Evolutionary conservation across 176 grass and related monocot species (phyloP), one percentile per base, ranked within the genome.

Genomic region (Rhynchospora breviuscula): DNA sequence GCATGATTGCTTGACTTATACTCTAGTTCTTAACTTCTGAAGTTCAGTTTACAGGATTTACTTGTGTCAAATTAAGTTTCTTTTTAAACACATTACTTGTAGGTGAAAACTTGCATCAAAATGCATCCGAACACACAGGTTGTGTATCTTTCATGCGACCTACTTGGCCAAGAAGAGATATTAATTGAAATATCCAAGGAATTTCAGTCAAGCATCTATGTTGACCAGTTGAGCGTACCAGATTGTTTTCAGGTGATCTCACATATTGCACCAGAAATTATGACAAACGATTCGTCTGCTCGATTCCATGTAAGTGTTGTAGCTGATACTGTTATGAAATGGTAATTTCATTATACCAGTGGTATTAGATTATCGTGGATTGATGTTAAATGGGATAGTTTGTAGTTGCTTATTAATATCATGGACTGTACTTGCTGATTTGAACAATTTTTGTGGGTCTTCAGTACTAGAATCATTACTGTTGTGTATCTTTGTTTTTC

Each of bases 161-260:
- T 93, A 89, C 91, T 97, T n/a, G 91, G 91, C 18, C 89, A 91
- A 65, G 94, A 94, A 77, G 89, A 92, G 22, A 88, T 93, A 79
- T 85, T 97, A 60, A 21, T 90, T 5, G 73, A 88, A 67, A 85
- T 97, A 84, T 93, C 88, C 0, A 87, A 63, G 82, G 78, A 77
- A 35, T 91, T 93, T 14, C 84, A 90, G 6, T 90, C 88, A 0
- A 91, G 87, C 59, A 91, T 97, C 54, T 87, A 83, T 46, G 79
- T 93, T 2, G 79, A 91, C 84, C 81, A 63, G 54, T 73, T 61
- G 9, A 86, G 58, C 2, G 86, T 63, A 78, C 84, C 86, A 29
- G 84, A 90, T 6, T 93, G 88, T 82, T 85, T 90, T 64, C 68
- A 87, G 3, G 71, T 66, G 10, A 85, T 93, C 11, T 67, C 80